Evolutionary conservation across 1,139 yeast genomes (phyloP), one percentile per base, ranked within the genome.

Genomic region (Lodderomyces elongisporus): DNA sequence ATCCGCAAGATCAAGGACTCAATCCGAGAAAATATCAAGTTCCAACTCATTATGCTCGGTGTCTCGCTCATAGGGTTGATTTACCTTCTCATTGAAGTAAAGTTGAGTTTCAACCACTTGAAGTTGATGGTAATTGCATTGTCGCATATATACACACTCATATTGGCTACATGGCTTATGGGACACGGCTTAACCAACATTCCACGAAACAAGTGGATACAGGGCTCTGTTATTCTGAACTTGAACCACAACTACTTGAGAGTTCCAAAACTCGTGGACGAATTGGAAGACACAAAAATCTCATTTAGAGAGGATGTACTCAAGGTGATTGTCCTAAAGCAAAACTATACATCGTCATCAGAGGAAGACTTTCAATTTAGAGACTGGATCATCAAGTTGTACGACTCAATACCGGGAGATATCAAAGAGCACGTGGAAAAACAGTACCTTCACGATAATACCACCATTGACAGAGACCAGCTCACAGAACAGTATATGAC

Each of bases 121-220:
- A 82, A 80, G 51, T 68, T 80, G 31, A 69, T 85, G 60, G 68
- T 82, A 12, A 82, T 85, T 43, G 91, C 93, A 0, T 50, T 84
- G 18, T 76, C 93, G 1, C 93, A 85, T 52, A 77, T 84, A n/a
- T 85, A 85, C 52, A 75, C 94, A 0, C 66, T 85, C 49, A 66
- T 81, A 2, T 52, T 85, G 30, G 89, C 93, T 1, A 65, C 84
- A 20, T 85, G 93, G 93, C 61, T 85, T 36, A 79, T 85, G 84
- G 85, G 91, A 1, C 91, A 85, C 51, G 95, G 95, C 0, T 56
- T 85, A 35, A 74, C 83, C 16, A 70, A 72, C 34, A 65, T 84
- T 3, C 94, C 95, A 0, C 63, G 85, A 36, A 56, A 67, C 26
- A 55, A 61, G 39, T 80, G 85, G 76, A 57, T 60, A 34, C 64